Evolutionary conservation across 805 yeast species (phyloP), one percentile per base, ranked within the genome.

Genomic region (Candida dajiaensis): DNA sequence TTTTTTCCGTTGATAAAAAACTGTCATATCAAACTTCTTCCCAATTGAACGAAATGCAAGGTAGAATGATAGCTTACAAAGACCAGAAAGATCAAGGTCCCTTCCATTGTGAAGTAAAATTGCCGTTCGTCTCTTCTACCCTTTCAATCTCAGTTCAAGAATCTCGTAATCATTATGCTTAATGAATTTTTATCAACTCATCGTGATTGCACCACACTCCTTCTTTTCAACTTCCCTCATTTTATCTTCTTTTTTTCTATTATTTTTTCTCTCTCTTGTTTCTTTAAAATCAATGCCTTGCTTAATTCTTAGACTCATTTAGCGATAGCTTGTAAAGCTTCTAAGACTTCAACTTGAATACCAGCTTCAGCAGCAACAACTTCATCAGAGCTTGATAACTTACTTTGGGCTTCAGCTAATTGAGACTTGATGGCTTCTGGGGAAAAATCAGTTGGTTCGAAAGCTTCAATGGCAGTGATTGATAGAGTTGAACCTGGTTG

Each of bases 391-490:
- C 95, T 84, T 50, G 83, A 62, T 39, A 83, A 81, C 70, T 89
- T 87, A 82, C 89, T 89, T 73, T 87, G 95, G 51, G 99, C 98
- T 69, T 92, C 97, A 50, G 92, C 80, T 64, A 89, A 77, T 68
- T 87, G 81, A 50, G 81, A 62, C 76, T 81, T 87, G 68, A 90
- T 83, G 59, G 86, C 80, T 57, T 81, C 86, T 38, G 81, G 72
- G 47, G 89, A 87, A 72, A 92, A 89, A 52, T 88, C 81, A 54
- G 89, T 92, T 60, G 94, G 77, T 65, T 94, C 87, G 75, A 81
- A 88, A 39, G 98, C 99, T 76, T 94, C 99, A 61, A 89, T 85
- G 55, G 97, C 90, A 65, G 94, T 85, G 69, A 94, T 84, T 65
- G 87, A 81, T 67, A 94, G 77, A 59, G 84, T 78, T 57, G 96